Conservation (phyloP, 768 basidiomycete genomes). For the Lactarius sanguifluus region DNA sequence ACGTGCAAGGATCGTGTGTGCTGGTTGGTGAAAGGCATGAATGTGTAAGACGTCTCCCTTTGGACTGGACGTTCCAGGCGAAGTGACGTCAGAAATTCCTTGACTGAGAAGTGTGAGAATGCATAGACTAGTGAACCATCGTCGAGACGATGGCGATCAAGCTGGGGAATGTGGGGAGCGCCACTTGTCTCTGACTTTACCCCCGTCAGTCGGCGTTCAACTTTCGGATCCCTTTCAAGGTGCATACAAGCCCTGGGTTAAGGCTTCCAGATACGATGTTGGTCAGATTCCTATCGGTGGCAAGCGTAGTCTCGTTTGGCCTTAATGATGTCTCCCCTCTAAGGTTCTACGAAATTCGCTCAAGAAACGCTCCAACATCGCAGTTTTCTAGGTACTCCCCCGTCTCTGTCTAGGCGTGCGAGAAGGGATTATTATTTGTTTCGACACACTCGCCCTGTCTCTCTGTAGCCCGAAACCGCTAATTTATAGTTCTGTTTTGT, state of each 20-base stretch:
- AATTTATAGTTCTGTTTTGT: neutral
- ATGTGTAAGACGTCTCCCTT: neutral
- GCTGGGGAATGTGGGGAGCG: neutral
- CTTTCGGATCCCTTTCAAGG: neutral
- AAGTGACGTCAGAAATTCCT: neutral
- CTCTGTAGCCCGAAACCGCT: neutral
- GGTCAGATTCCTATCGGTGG: neutral
- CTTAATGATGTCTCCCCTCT: neutral
- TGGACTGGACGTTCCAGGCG: slow-evolving; percentile 5
- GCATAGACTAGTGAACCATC: neutral
- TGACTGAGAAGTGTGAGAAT: neutral
- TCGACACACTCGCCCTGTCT: neutral
- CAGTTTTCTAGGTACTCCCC: neutral
- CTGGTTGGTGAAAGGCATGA: neutral
- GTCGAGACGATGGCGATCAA: neutral
- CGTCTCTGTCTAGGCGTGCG: neutral
- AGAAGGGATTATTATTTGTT: neutral
- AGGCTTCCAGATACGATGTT: neutral
- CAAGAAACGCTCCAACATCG: neutral
- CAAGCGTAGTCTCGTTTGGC: neutral
- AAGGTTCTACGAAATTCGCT: neutral
- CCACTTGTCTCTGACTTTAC: neutral
- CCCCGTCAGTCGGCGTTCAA: neutral
- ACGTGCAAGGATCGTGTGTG: neutral
- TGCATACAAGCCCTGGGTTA: neutral